Evolutionary conservation across 106 monocot genomes (phyloP).

Genomic region (Phalaenopsis aphrodite): DNA sequence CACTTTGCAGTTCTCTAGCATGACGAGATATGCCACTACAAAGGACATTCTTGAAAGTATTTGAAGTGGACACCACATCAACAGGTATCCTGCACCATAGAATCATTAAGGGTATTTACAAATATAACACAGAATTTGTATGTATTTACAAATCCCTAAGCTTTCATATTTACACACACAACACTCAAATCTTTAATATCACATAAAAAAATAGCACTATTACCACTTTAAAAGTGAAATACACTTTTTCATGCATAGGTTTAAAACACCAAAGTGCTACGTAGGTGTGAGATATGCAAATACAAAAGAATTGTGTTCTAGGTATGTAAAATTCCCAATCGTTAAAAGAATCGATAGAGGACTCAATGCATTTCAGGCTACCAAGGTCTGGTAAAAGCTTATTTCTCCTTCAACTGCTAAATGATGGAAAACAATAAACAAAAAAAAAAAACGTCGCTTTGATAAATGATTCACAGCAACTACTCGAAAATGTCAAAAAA

Average conservation of each 20-base stretch:
- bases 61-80: conserved; percentile 12
- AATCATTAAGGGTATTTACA: not conserved
- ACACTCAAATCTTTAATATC: too few relatives aligned
- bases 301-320: too few relatives aligned
- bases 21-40: conserved; percentile 34
- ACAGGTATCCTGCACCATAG: conserved; percentile 49
- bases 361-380: not conserved
- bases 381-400: not conserved
- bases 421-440: not conserved
- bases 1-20: conserved; percentile 55
- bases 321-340: too few relatives aligned
- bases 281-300: too few relatives aligned
- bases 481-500: not conserved
- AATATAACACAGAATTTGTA: too few relatives aligned
- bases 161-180: too few relatives aligned
- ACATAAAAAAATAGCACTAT: too few relatives aligned
- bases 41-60: conserved; percentile 50
- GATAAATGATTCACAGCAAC: not conserved
- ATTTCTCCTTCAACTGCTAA: not conserved
- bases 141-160: too few relatives aligned
- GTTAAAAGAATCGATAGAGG: not conserved
- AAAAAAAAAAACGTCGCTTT: not conserved
- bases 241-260: too few relatives aligned
- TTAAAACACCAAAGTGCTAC: too few relatives aligned
- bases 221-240: too few relatives aligned